Evolutionary conservation across 176 grass and related monocot genomes (phyloP), one percentile per base, ranked within the genome.

Genomic region (Aegilops bicornis): DNA sequence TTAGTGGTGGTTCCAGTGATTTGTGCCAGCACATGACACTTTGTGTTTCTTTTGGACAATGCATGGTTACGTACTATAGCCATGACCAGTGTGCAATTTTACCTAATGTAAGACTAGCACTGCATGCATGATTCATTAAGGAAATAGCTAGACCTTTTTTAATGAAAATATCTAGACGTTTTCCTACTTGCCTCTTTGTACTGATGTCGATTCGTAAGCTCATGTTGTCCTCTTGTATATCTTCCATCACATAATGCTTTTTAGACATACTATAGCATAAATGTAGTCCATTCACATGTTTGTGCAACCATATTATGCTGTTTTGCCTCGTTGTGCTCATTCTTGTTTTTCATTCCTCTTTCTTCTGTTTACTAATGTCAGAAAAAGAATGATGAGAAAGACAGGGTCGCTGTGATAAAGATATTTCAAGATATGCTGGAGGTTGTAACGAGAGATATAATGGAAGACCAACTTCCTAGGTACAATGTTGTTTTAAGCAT

Each of bases 391-490:
- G 87, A 91, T 56, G n/a, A 90, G 24, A 87, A 94, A 83, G 91
- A 98, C 23, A 92, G 70, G 29, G 79, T 25, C 13, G 27, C 82
- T 39, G 96, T 98, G 50, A 88, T 98, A 84, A 87, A 81, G 84
- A 88, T 95, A 85, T 95, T 98, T 82, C 96, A 95, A 98, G 93
- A 92, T 83, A 98, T 98, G 96, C 71, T 98, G 54, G 96, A 98
- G 89, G 90, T 98, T 74, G 90, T 95, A 83, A 95, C 89, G 45
- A 95, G 86, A 85, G 96, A 98, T 86, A 98, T 98, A 90, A 91
- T 98, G 94, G 93, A 94, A n/a, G 96, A 94, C 17, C 83, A 92
- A 61, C 89, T 92, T 35, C 48, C 85, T 73, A 92, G 94, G 94
- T 97, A 94, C 31, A 73, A 25, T 69, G n/a, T n/a, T n/a, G n/a